Evolutionary conservation across 306 rosid species (phyloP).

Genomic region (Arachis stenosperma): DNA sequence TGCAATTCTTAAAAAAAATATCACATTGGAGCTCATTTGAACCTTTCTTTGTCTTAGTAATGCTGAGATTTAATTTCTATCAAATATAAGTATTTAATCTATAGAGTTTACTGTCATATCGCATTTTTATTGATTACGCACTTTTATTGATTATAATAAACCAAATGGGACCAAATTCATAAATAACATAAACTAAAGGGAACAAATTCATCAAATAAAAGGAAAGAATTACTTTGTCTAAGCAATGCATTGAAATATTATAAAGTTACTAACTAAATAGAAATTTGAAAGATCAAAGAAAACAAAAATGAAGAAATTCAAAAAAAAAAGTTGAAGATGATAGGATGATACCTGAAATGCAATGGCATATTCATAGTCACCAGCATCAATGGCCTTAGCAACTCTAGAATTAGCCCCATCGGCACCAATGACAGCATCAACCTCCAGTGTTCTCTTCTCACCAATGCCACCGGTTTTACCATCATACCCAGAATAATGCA

Average conservation of each 20-base stretch:
- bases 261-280: conserved; percentile 18
- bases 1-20: background rate
- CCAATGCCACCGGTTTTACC: conserved; percentile 74
- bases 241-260: background rate
- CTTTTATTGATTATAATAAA: background rate
- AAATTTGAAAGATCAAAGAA: background rate
- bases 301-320: background rate
- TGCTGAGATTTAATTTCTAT: too few relatives aligned
- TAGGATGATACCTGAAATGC: conserved; percentile 79
- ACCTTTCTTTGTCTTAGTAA: too few relatives aligned
- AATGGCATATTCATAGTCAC: conserved; percentile 94
- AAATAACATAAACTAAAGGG: background rate
- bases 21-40: background rate
- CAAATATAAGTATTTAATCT: too few relatives aligned
- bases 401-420: conserved; percentile 97
- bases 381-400: conserved; percentile 88
- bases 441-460: conserved; percentile 74
- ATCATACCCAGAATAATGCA: conserved; percentile 75
- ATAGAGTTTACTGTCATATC: background rate
- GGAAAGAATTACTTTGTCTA: background rate
- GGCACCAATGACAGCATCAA: conserved; percentile 96
- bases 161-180: background rate
- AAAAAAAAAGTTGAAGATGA: background rate
- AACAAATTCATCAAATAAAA: background rate
- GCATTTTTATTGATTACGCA: background rate